Evolutionary conservation across 1,284 basidiomycete species (phyloP), one percentile per base, ranked within the genome.

Genomic region (Lentinula novae-zelandiae): DNA sequence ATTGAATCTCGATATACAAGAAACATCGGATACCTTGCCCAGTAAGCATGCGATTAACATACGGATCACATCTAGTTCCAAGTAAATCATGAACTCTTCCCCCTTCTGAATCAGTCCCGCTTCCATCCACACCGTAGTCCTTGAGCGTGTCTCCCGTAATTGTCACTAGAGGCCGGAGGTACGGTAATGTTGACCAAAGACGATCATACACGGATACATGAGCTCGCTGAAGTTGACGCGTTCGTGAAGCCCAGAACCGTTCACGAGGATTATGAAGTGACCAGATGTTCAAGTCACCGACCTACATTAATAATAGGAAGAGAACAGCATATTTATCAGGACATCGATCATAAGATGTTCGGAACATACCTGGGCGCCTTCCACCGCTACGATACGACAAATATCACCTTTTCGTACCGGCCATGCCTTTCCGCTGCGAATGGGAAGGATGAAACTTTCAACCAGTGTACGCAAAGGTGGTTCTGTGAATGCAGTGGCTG

Each of bases 391-490:
- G 20, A 54, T 54, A 42, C 53, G 53, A 54, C 53, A 54, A 22
- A 54, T 54, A 42, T 54, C 40, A 3, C 53, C 53, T 54, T 54
- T 54, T 10, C 53, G 53, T 15, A 54, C 39, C 53, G 42, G 39
- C 53, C 53, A 54, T 27, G 53, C 53, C 20, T 54, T 54, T n/a
- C 53, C 53, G 22, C 53, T 54, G 39, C 53, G 53, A 22, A 54
- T 54, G 9, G 53, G 53, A 42, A 54, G 53, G 8, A 54, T n/a
- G 13, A 54, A 54, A 27, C 20, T 42, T 31, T 54, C 39, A 6
- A 54, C 39, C 3, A 33, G 4, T 31, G 53, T 54, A 44, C 53
- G 53, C 39, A 54, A 42, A 5, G 52, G 7, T 39, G 31, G 31
- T 8, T 31, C 12, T 27, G 20, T 13, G 36, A 10, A 22, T 22